Evolutionary conservation across 129 eudicot species (phyloP), one percentile per base, ranked within the genome.

Genomic region (Tagetes patula): DNA sequence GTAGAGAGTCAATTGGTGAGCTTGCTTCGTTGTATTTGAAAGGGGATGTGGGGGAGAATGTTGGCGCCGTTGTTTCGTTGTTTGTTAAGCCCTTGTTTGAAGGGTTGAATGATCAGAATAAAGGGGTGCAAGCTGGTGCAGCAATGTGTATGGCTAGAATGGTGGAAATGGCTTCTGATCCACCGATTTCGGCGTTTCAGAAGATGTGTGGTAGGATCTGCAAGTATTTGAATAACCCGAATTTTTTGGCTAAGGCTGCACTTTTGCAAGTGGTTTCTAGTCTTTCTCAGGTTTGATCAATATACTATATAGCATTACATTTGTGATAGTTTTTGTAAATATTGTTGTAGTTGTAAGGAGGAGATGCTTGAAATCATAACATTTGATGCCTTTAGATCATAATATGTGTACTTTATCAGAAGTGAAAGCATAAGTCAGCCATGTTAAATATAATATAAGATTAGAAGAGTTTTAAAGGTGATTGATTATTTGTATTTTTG

Each of bases 1-100:
- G 98, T 62, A 76, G 90, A 3, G 98, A 90, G 1, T 74, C 96
- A 0, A 88, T 94, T 88, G 98, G 98, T 47, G 65, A 85, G 49
- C 79, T 94, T 48, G 83, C 98, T 4, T 48, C 71, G 6, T 53
- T 81, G 78, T 94, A 90, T 76, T 71, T 94, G 67, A 90, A 84
- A 62, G 96, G 87, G 59, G 90, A 76, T 9, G 83, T 60, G 63
- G 87, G 73, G 52, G 90, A 83, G 45, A 82, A 71, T 76, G 78
- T 84, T 62, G 96, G 87, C 46, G 82, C 87, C 13, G 80, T 88
- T 58, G 98, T 90, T 61, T 81, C 87, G 4, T 68, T 94, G 80
- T 94, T 94, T 76, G 85, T 82, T 74, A 90, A 84, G 91, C 98
- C 98, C 0, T 88, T 94, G 84, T 87, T 93, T 78, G 98, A 93